A percentile compares a stretch with the other conserved stretches of the same genome.
These are phyloP conservation scores for Bonnemaisonia californica DNA, from an alignment of 31 red algal genomes.

Conservation along the genomic window DNA sequence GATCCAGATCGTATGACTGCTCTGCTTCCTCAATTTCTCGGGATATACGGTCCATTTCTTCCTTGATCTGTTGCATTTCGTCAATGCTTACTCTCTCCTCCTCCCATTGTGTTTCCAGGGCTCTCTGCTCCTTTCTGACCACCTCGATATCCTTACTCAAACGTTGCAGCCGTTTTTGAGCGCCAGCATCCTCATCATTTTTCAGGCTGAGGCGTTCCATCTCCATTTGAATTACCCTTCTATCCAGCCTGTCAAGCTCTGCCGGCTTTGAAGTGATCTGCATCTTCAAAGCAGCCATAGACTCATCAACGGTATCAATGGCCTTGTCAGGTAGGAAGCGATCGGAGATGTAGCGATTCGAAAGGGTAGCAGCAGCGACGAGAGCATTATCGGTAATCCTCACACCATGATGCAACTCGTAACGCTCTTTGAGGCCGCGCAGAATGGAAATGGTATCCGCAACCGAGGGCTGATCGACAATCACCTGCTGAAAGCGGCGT, in stretches of 20 bases:
- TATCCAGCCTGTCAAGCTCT: slow-evolving; percentile 83
- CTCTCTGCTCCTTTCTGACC: slow-evolving; percentile 66
- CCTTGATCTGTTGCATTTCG: slow-evolving; percentile 78
- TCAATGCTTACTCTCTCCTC: slow-evolving; percentile 72
- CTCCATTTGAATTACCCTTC: slow-evolving; percentile 91
- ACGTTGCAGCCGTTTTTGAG: slow-evolving; percentile 43
- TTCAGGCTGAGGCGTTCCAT: slow-evolving; percentile 94
- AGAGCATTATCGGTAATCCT: slow-evolving; percentile 82
- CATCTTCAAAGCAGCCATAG: slow-evolving; percentile 88
- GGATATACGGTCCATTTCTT: slow-evolving; percentile 80
- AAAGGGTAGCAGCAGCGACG: slow-evolving; percentile 76
- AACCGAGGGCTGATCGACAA: slow-evolving; percentile 93
- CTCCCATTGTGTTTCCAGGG: slow-evolving; percentile 90
- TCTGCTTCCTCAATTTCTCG: slow-evolving; percentile 94
- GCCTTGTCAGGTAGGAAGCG: slow-evolving; percentile 99
- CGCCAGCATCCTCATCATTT: slow-evolving; percentile 77
- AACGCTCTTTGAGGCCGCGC: slow-evolving; percentile 96
- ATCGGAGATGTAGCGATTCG: slow-evolving; percentile 94
- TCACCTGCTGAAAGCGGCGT: slow-evolving; percentile 94
- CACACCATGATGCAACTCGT: slow-evolving; percentile 97
- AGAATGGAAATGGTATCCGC: slow-evolving; percentile 95
- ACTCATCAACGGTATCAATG: slow-evolving; percentile 98
- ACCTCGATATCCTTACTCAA: slow-evolving; percentile 73
- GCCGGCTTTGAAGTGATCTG: slow-evolving; percentile 93
- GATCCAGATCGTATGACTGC: slow-evolving; percentile 83